Evolutionary conservation across 1,284 basidiomycete species (phyloP), one percentile per base, ranked within the genome.

Genomic region (Cerrena zonata): DNA sequence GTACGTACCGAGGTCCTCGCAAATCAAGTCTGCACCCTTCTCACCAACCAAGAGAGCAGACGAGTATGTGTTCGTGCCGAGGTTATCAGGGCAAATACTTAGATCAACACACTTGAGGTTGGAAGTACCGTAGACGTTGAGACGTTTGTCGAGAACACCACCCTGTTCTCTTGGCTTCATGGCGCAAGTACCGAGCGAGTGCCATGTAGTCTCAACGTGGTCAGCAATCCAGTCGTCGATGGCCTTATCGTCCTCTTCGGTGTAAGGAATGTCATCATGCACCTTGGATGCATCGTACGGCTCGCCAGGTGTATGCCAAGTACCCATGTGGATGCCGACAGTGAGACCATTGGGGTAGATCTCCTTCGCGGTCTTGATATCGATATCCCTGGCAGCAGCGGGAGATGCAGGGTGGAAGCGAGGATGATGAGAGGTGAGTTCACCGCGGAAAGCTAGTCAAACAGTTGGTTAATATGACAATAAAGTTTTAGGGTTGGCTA

Each of bases 151-250:
- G 58, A 91, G 80, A 26, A 90, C 87, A 61, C 89, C 89, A 43
- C 87, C 88, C 63, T 87, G 68, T 54, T 78, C 75, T 44, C 80
- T 74, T n/a, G 86, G 86, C 61, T 89, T 85, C 88, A 89, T 89
- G 19, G 86, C 65, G 49, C 65, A 66, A 25, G 65, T 66, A 76
- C 77, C 78, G 64, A 86, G 71, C 61, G 78, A 81, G 69, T 86
- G 84, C 84, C 84, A 86, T 47, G 84, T 86, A 13, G 84, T 86
- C 73, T 86, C 83, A 56, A 86, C 84, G 61, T 85, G 83, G 61
- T 85, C 80, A 53, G 58, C 61, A 41, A 84, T 68, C 82, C 82
- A 85, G 57, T 84, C 76, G 61, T 84, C 83, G 60, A 85, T 86
- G 36, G 81, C 83, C 59, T 79, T 66, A 65, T 86, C 82, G 62